Percentiles rank a stretch among this genome's conserved stretches.
Evolutionary conservation across 768 basidiomycete species (phyloP).

Genomic region (Lepiota brunneoincarnata): DNA sequence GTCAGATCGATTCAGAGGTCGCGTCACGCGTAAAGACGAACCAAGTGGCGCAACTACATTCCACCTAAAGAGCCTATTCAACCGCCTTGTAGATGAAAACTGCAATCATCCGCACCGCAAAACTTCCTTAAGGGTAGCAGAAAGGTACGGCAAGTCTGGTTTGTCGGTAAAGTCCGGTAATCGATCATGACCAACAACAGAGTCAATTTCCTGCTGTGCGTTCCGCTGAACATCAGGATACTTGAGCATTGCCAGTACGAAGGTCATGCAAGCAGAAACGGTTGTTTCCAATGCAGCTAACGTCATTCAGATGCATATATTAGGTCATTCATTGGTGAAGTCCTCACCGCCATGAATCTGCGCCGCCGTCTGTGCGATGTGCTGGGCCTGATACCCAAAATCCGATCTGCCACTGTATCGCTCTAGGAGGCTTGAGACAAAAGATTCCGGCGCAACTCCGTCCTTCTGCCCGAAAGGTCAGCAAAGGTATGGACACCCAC

Average conservation of each 20-base stretch:
- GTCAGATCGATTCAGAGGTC: no score
- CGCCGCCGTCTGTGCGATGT: background rate
- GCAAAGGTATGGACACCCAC: background rate
- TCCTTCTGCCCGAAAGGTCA: background rate
- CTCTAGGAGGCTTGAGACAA: background rate
- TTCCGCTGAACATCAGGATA: conserved; percentile 16
- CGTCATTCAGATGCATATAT: background rate
- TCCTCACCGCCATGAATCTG: conserved; percentile 1
- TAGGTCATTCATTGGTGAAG: no score
- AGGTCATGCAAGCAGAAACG: background rate
- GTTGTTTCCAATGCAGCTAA: conserved; percentile 7
- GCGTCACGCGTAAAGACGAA: background rate
- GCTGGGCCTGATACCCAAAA: background rate
- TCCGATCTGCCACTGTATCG: background rate
- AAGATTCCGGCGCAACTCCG: background rate
- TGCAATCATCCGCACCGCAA: conserved; percentile 13
- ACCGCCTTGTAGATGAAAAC: background rate
- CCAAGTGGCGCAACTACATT: background rate
- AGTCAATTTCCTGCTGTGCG: conserved; percentile 24
- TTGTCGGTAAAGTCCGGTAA: conserved; percentile 22
- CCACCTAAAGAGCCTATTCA: background rate
- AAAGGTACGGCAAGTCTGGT: conserved; percentile 16
- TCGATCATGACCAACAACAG: conserved; percentile 14
- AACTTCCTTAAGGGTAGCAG: conserved; percentile 19
- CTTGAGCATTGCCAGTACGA: conserved; percentile 13